Evolutionary conservation across 371 early-diverging fungal species (phyloP).

Genomic region (Encephalitozoon cuniculi): DNA sequence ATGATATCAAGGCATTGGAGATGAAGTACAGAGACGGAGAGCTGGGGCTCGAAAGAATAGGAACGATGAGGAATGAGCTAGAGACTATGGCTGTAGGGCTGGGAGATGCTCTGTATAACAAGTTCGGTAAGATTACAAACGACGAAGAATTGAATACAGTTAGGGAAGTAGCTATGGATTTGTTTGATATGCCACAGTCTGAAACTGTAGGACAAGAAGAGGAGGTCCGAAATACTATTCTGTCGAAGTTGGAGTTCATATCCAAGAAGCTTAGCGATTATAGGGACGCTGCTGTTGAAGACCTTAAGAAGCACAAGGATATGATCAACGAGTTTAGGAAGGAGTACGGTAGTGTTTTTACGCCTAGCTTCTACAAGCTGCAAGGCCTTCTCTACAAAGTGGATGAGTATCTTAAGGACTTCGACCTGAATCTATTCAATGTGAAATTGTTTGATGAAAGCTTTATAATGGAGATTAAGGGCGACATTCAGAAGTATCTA

Average conservation of each 20-base stretch:
- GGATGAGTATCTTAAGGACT: constrained; percentile 3
- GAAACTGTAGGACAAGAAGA: constrained; percentile 15
- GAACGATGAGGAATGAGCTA: constrained; percentile 36
- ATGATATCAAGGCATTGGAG: constrained; percentile 14
- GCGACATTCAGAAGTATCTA: constrained; percentile 7
- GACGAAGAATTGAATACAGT: constrained; percentile 5
- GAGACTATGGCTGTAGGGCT: constrained; percentile 21
- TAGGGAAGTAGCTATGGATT: constrained; percentile 24
- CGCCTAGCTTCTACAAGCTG: constrained; percentile 6
- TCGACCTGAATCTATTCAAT: constrained; percentile 22
- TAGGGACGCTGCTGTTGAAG: neutral
- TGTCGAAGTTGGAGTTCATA: constrained; percentile 20
- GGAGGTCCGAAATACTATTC: neutral
- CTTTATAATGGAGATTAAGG: neutral
- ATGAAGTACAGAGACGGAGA: constrained; percentile 18
- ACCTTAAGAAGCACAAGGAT: neutral
- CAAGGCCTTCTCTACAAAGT: constrained; percentile 10
- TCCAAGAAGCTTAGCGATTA: constrained; percentile 3
- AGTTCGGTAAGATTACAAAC: constrained; percentile 2
- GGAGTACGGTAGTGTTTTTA: neutral
- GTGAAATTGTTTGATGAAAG: neutral
- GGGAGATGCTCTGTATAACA: neutral
- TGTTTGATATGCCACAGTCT: constrained; percentile 1
- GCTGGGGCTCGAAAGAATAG: constrained; percentile 22
- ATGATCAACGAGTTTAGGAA: constrained; percentile 9